Evolutionary conservation across 2,329 filamentous ascomycete genomes (phyloP).

Genomic region (Venturiaceae sp.): DNA sequence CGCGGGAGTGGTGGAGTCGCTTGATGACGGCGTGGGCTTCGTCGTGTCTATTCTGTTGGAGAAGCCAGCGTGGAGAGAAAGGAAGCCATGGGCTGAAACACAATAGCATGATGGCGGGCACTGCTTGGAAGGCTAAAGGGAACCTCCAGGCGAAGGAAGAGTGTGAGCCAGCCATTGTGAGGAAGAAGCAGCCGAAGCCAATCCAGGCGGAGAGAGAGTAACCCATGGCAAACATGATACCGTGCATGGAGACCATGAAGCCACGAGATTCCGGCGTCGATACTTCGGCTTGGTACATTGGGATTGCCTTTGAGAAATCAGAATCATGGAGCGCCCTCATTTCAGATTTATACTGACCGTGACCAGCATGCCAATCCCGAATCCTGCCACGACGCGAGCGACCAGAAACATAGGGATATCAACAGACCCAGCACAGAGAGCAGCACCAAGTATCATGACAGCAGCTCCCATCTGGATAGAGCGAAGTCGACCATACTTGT

Average conservation of each 20-base stretch:
- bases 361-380: slow-evolving; percentile 26
- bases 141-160: slow-evolving; percentile 35
- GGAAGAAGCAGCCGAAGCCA: slow-evolving; percentile 30
- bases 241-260: slow-evolving; percentile 21
- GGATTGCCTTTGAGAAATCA: slow-evolving; percentile 14
- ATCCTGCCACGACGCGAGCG: slow-evolving; percentile 27
- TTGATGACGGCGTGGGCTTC: slow-evolving; percentile 30
- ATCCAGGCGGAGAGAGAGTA: slow-evolving; percentile 31
- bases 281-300: slow-evolving; percentile 31
- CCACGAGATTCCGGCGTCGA: slow-evolving; percentile 28
- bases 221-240: slow-evolving; percentile 28
- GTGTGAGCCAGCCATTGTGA: slow-evolving; percentile 20
- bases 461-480: slow-evolving; percentile 27
- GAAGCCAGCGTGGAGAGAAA: slow-evolving; percentile 33
- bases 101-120: slow-evolving; percentile 30
- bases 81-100: slow-evolving; percentile 28
- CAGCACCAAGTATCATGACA: slow-evolving; percentile 28
- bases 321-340: too few species aligned
- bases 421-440: slow-evolving; percentile 27
- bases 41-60: slow-evolving; percentile 31
- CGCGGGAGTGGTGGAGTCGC: slow-evolving; percentile 31
- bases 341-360: too few species aligned
- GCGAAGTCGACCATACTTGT: slow-evolving; percentile 26
- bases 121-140: slow-evolving; percentile 33
- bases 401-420: slow-evolving; percentile 31